Conservation (phyloP, 306 rosid species). For the Gastrolobium bilobum region DNA sequence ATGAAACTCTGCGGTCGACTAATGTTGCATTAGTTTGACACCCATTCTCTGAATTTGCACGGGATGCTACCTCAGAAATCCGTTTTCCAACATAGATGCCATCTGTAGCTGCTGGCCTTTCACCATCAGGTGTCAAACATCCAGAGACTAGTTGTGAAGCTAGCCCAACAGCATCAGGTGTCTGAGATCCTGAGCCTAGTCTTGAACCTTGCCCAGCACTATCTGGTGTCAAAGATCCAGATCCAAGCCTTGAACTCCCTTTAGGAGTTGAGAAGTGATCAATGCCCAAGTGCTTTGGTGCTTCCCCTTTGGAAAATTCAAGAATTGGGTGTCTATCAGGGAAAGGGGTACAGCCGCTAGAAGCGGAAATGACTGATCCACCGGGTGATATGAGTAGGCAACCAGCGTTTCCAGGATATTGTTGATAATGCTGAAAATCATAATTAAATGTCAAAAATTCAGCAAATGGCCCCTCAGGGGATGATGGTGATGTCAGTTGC, state of each 20-base stretch:
- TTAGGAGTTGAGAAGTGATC: constrained; percentile 67
- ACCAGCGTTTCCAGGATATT: constrained; percentile 78
- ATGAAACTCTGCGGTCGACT: constrained; percentile 81
- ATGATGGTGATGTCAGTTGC: constrained; percentile 83
- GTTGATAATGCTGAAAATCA: constrained; percentile 79
- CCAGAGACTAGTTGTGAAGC: constrained; percentile 77
- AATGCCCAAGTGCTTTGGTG: constrained; percentile 68
- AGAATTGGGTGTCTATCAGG: constrained; percentile 71
- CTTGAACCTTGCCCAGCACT: constrained; percentile 70
- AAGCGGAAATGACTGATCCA: constrained; percentile 76
- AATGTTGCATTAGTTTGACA: constrained; percentile 57
- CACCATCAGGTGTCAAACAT: constrained; percentile 72
- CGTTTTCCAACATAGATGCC: constrained; percentile 51
- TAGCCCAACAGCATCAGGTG: constrained; percentile 71
- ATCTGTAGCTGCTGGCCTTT: constrained; percentile 53
- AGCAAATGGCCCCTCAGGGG: constrained; percentile 93
- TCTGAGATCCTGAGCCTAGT: constrained; percentile 74
- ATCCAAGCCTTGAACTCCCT: constrained; percentile 79
- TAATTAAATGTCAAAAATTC: constrained; percentile 73
- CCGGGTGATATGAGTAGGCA: constrained; percentile 79
- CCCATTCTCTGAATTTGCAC: constrained; percentile 59
- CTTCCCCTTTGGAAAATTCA: constrained; percentile 69
- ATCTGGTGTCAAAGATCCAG: constrained; percentile 82
- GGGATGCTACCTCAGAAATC: constrained; percentile 63
- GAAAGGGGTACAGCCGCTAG: constrained; percentile 85